Evolutionary conservation across 202 grass and related monocot species (phyloP).

Genomic region (Musa balbisiana): DNA sequence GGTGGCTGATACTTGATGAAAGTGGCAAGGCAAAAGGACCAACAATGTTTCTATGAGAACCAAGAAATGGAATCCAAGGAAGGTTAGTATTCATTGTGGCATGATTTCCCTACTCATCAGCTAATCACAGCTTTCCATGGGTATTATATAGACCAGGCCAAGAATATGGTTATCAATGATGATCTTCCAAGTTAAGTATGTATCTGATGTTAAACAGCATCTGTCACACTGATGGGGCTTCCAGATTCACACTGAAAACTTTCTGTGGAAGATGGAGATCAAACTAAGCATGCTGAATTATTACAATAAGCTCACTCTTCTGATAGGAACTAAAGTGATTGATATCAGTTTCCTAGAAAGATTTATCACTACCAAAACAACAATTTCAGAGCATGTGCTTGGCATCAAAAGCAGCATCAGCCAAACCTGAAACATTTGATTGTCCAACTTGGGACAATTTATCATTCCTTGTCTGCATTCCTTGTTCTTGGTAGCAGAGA

Average conservation of each 20-base stretch:
- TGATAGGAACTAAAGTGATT: neutral
- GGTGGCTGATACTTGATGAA: neutral
- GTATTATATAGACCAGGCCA: neutral
- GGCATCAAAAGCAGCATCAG: neutral
- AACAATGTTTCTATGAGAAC: neutral
- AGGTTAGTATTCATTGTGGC: neutral
- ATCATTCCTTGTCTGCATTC: neutral
- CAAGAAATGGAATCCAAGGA: neutral
- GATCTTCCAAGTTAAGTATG: constrained; percentile 2
- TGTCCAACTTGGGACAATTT: neutral
- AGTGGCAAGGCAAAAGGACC: neutral
- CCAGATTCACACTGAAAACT: neutral
- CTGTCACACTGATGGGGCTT: neutral
- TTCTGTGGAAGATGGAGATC: neutral
- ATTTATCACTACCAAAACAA: neutral
- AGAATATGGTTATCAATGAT: neutral
- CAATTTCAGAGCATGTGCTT: neutral
- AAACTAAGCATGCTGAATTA: neutral
- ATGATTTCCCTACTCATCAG: neutral
- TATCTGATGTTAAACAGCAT: neutral
- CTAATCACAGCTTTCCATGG: neutral
- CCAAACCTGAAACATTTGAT: neutral
- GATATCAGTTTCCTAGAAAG: neutral
- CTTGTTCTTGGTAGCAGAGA: constrained; percentile 1
- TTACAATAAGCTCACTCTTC: neutral